Base-by-base conservation (phyloP, 352 stramenopile genomes). In the Detonula confervacea region DNA sequence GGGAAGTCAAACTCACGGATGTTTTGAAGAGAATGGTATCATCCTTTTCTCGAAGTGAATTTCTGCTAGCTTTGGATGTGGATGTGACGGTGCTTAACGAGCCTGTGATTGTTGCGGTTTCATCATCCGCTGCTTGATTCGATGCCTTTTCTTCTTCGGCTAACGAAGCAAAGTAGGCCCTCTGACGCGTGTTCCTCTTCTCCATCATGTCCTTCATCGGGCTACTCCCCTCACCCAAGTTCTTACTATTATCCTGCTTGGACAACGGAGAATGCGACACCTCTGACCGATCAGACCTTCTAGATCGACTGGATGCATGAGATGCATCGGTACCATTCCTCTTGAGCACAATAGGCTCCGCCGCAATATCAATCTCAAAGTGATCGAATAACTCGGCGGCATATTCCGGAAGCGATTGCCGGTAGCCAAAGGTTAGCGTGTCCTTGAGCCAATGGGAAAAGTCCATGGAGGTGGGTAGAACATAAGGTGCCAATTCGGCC, bases 101-200 rank as follows among this genome's bases (percentile, higher is more conserved):
- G n/a, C 68, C 66, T 24, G 67, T 59, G 14, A 74, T 77, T 24
- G 70, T 68, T 24, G 69, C 69, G 12, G 44, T 76, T 59, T 79
- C 77, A 55, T 78, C 77, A 44, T 83, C 60, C 9, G 54, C 52
- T 29, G n/a, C n/a, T n/a, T n/a, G n/a, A n/a, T 52, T 67, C 42
- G 55, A n/a, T n/a, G n/a, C n/a, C n/a, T n/a, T 66, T 16, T 66
- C 63, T 52, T 64, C 66, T 39, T 71, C 65, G 9, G 49, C 60
- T 6, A 84, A 52, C 12, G 77, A 84, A 25, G 63, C 73, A 66
- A 84, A 84, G 60, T 77, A 84, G 20, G 77, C 77, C 35, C 56
- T 33, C 54, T 84, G 77, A 6, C 68, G 62, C 54, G 64, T 12
- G 22, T 65, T 27, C 30, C 73, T 74, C 56, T 55, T 49, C 46